Base-by-base conservation (phyloP, 176 grass and related monocot genomes). In the Carex cristatella region DNA sequence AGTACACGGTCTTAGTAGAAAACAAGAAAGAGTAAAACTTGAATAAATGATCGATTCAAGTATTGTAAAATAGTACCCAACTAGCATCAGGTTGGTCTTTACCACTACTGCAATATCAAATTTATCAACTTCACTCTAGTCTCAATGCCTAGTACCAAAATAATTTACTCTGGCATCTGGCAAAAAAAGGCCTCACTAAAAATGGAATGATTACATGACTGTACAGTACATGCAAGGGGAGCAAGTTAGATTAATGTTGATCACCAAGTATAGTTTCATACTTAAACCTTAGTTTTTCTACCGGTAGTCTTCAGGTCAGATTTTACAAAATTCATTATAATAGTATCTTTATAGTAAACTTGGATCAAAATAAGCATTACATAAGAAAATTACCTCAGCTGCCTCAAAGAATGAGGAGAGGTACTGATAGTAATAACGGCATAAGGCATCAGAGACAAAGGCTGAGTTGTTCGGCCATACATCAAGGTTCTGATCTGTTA, bases 401-500 rank as follows among this genome's bases (percentile, higher is more conserved):
- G 91, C 95, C 83, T 98, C 89, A 66, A 91, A 88, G 81, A 87
- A 91, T 86, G 95, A 93, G 84, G 95, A 98, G 89, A 98, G 93
- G 81, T 98, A 98, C 51, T 95, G 93, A 89, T 95, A 98, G 87
- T 98, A 98, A 87, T 95, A 95, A 72, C 95, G 89, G 42, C 91
- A 89, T 61, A 98, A 86, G 75, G 95, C 95, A 90, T 98, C 95
- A 87, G 91, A 88, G 40, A 95, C 95, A 90, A 88, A 89, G 69
- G 89, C 95, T 88, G 93, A 89, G 94, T 87, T 92, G 80, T 92
- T 95, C 61, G 90, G 70, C 93, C 91, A 98, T 61, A 93, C 80
- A 79, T 98, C 93, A 85, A 98, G 93, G 84, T 98, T 92, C 68
- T 92, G 91, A 88, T 98, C 93, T 81, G 88, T 88, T 85, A 94